A percentile compares a stretch with the other conserved stretches of the same genome.
Evolutionary conservation across 345 rosid species (phyloP).

Genomic region (Citrus reticulata): DNA sequence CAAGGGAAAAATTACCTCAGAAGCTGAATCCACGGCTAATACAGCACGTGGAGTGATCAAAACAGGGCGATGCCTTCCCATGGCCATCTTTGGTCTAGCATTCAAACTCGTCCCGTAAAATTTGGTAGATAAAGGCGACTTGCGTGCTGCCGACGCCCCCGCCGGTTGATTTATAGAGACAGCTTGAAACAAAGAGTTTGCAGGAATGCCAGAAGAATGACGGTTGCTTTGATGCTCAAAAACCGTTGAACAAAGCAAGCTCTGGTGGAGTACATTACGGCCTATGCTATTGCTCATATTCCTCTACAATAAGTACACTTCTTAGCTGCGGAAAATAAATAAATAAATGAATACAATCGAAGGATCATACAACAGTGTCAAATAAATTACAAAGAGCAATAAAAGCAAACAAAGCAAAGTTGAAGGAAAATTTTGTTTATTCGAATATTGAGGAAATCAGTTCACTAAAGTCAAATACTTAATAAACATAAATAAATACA

Average conservation of each 20-base stretch:
- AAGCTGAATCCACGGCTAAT: slow-evolving; percentile 64
- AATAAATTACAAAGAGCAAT: not conserved
- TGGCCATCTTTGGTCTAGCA: slow-evolving; percentile 22
- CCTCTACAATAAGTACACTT: slow-evolving; percentile 31
- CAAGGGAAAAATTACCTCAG: slow-evolving; percentile 42
- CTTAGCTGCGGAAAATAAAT: slow-evolving; percentile 32
- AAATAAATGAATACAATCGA: slow-evolving; percentile 7
- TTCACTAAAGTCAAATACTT: not conserved
- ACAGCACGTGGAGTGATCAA: slow-evolving; percentile 55
- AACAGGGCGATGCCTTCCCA: slow-evolving; percentile 33
- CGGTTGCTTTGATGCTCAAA: slow-evolving; percentile 61
- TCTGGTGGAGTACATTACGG: slow-evolving; percentile 51
- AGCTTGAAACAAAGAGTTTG: slow-evolving; percentile 41
- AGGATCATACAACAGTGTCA: slow-evolving; percentile 20
- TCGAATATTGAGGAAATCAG: not conserved
- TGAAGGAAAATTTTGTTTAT: not conserved
- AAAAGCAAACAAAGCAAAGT: not conserved
- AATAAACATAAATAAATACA: not conserved
- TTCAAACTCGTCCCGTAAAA: slow-evolving; percentile 46
- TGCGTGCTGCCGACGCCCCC: slow-evolving; percentile 14
- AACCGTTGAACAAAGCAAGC: slow-evolving; percentile 53
- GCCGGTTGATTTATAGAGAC: slow-evolving; percentile 29
- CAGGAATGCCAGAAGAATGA: slow-evolving; percentile 42
- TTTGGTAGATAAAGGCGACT: slow-evolving; percentile 32
- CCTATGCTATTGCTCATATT: slow-evolving; percentile 67